Conservation (phyloP, 768 basidiomycete species). For the Suillus americanus region DNA sequence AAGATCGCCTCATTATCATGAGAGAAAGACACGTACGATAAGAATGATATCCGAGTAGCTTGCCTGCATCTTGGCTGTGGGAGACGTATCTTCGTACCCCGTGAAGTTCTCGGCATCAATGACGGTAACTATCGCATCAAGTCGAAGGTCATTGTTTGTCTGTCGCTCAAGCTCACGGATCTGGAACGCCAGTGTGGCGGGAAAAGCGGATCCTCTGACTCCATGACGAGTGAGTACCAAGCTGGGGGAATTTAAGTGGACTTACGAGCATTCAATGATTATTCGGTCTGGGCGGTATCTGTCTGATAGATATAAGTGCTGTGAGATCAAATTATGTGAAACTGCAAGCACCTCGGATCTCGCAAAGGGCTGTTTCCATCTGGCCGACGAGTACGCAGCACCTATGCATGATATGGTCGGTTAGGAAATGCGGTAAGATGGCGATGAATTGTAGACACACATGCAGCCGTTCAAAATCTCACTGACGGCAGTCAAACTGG, state of each 20-base stretch:
- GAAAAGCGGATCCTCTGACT: conserved; percentile 87
- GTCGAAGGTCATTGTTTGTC: conserved; percentile 68
- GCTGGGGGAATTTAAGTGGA: conserved; percentile 8
- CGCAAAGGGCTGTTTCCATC: conserved; percentile 87
- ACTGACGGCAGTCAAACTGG: conserved; percentile 80
- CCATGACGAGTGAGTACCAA: conserved; percentile 5
- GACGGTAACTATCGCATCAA: conserved; percentile 92
- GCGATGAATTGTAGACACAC: conserved; percentile 37
- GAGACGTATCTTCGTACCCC: conserved; percentile 91
- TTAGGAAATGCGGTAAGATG: not conserved
- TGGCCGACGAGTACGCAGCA: conserved; percentile 94
- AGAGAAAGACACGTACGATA: conserved; percentile 50
- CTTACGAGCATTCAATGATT: conserved; percentile 93
- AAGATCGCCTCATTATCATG: conserved; percentile 11
- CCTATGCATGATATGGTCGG: conserved; percentile 38
- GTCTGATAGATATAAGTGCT: conserved; percentile 44
- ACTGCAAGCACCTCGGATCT: conserved; percentile 66
- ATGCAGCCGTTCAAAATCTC: conserved; percentile 97
- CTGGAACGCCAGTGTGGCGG: conserved; percentile 92
- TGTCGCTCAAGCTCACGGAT: conserved; percentile 87
- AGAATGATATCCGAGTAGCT: conserved; percentile 91
- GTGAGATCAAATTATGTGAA: not conserved
- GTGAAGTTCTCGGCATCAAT: conserved; percentile 89
- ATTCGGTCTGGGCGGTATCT: conserved; percentile 86
- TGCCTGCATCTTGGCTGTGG: conserved; percentile 93